Evolutionary conservation across 106 monocot genomes (phyloP).

Genomic region (Acorus calamus): DNA sequence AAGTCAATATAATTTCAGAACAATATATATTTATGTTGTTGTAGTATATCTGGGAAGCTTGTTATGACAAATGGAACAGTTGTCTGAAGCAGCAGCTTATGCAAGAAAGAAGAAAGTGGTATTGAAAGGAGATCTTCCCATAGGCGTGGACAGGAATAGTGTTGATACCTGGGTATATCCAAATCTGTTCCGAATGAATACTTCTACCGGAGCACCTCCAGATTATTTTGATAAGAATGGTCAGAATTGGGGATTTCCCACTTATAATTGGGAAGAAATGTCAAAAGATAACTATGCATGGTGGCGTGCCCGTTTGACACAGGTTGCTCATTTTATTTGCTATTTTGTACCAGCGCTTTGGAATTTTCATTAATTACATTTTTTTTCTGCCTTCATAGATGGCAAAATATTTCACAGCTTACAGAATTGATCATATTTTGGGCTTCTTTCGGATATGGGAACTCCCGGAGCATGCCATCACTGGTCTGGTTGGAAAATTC

Average conservation of each 20-base stretch:
- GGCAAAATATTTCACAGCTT: conserved; percentile 86
- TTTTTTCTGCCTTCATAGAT: conserved; percentile 36
- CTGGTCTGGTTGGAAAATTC: conserved; percentile 84
- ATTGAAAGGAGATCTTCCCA: conserved; percentile 94
- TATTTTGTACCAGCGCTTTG: conserved; percentile 1
- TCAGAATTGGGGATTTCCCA: conserved; percentile 98
- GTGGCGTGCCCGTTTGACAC: conserved; percentile 87
- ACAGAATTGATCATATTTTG: conserved; percentile 90
- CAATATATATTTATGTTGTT: too few species aligned
- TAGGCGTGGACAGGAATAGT: conserved; percentile 84
- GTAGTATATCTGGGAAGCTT: too few species aligned
- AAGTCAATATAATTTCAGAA: conserved; percentile 6
- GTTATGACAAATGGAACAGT: conserved; percentile 13
- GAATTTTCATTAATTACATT: conserved; percentile 1
- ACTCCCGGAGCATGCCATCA: conserved; percentile 77
- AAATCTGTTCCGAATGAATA: conserved; percentile 85
- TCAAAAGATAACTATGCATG: conserved; percentile 86
- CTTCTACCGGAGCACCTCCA: conserved; percentile 89
- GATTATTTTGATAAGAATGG: conserved; percentile 96
- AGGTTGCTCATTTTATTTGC: conserved; percentile 26
- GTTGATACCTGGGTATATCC: conserved; percentile 95
- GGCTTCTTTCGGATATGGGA: conserved; percentile 99
- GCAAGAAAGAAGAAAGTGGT: conserved; percentile 70
- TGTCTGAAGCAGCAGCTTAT: conserved; percentile 75
- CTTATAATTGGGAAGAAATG: conserved; percentile 98